These are phyloP conservation scores for Tricholoma sp. DNA, from an alignment of 768 basidiomycete species.

Conservation along the genomic window DNA sequence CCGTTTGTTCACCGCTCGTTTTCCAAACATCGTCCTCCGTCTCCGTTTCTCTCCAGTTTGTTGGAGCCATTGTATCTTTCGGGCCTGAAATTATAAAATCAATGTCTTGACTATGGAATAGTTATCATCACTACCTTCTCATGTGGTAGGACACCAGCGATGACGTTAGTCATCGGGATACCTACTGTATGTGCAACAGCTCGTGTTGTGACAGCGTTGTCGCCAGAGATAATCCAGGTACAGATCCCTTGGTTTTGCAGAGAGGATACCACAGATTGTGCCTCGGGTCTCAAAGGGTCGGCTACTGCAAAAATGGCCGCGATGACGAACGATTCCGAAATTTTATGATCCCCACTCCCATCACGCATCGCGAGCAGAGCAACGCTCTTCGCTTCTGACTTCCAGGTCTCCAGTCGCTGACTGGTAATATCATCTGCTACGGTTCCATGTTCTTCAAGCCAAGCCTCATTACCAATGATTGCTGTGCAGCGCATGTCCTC, in stretches of 20 bases:
- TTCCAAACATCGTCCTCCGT: neutral
- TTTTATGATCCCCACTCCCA: neutral
- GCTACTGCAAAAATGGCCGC: slow-evolving; percentile 57
- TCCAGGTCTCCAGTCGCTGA: slow-evolving; percentile 43
- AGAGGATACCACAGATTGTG: slow-evolving; percentile 43
- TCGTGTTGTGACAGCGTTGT: slow-evolving; percentile 56
- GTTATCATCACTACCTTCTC: slow-evolving; percentile 50
- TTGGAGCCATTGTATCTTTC: slow-evolving; percentile 57
- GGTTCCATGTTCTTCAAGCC: slow-evolving; percentile 48
- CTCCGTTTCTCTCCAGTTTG: slow-evolving; percentile 4
- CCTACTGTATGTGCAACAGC: slow-evolving; percentile 68
- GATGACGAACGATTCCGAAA: slow-evolving; percentile 14
- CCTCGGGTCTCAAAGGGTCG: slow-evolving; percentile 60
- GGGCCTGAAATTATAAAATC: slow-evolving; percentile 29
- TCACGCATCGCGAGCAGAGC: slow-evolving; percentile 48
- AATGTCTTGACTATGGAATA: neutral
- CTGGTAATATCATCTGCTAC: slow-evolving; percentile 23
- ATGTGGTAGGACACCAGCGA: slow-evolving; percentile 79
- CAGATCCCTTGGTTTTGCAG: slow-evolving; percentile 50
- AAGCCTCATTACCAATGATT: slow-evolving; percentile 67
- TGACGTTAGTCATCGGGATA: slow-evolving; percentile 61
- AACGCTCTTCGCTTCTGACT: slow-evolving; percentile 64
- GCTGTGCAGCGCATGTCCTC: slow-evolving; percentile 33
- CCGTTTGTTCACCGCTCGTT: slow-evolving; percentile 24
- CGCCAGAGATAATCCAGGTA: slow-evolving; percentile 83